Evolutionary conservation across 1,284 basidiomycete species (phyloP).

Genomic region (Irpex rosettiformis): DNA sequence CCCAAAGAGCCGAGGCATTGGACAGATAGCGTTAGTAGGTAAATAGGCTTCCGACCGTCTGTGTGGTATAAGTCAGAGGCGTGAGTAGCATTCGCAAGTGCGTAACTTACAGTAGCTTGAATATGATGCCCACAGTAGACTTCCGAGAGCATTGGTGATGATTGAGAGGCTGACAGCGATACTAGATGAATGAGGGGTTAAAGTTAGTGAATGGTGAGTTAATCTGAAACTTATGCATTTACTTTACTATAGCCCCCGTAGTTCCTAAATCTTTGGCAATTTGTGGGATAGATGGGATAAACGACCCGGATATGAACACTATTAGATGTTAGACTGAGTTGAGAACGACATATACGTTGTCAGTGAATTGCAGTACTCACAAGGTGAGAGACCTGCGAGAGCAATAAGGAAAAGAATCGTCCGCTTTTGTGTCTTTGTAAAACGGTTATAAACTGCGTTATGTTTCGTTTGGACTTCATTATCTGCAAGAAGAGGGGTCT

Average conservation of each 20-base stretch:
- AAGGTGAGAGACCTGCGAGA: conserved; percentile 40
- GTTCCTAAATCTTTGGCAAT: conserved; percentile 60
- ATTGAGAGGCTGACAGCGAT: conserved; percentile 42
- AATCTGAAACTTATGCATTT: conserved; percentile 18
- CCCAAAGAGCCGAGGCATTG: conserved; percentile 58
- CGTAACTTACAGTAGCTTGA: conserved; percentile 43
- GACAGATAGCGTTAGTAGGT: conserved; percentile 54
- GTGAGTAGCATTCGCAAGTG: background rate
- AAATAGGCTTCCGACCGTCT: conserved; percentile 66
- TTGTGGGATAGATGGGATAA: conserved; percentile 67
- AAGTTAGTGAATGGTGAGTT: background rate
- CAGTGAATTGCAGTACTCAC: conserved; percentile 33
- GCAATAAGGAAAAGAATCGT: conserved; percentile 45
- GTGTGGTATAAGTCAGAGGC: background rate
- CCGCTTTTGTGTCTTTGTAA: conserved; percentile 41
- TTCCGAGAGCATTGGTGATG: conserved; percentile 37
- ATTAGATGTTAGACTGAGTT: background rate
- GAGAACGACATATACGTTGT: background rate
- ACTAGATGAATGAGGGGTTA: conserved; percentile 24
- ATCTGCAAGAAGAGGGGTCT: background rate
- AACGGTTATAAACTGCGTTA: conserved; percentile 47
- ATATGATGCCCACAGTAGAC: conserved; percentile 49
- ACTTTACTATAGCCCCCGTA: conserved; percentile 54
- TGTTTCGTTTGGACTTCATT: conserved; percentile 11
- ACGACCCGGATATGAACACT: conserved; percentile 69